Conservation (phyloP, 1,284 basidiomycete genomes). For the Tetrapyrgos nigripes region DNA sequence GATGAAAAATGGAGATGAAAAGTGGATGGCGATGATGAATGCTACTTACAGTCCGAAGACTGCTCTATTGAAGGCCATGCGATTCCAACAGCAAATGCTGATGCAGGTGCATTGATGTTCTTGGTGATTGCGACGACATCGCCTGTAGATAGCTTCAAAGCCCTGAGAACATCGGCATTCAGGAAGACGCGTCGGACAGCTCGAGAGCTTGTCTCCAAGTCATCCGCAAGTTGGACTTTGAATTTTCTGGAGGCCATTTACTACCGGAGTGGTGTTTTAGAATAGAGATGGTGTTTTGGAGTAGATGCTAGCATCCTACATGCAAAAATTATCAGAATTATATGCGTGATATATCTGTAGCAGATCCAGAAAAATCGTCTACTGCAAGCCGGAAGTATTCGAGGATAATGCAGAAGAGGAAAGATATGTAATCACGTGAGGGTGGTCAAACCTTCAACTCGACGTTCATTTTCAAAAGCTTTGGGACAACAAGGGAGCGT, state of each 20-base stretch:
- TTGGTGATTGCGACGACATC: constrained; percentile 68
- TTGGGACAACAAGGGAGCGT: no score
- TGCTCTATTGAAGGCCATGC: constrained; percentile 75
- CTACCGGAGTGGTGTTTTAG: no score
- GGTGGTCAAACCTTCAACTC: background rate
- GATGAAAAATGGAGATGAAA: constrained; percentile 25
- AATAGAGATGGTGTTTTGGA: no score
- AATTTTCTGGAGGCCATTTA: constrained; percentile 53
- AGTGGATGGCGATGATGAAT: constrained; percentile 9
- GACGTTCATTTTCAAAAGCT: no score
- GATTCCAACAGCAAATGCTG: constrained; percentile 70
- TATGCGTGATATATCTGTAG: no score
- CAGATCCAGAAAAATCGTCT: no score
- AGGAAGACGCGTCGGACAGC: constrained; percentile 69
- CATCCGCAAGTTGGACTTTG: constrained; percentile 44
- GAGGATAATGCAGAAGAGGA: no score
- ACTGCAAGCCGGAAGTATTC: no score
- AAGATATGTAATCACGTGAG: constrained; percentile 24
- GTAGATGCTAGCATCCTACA: no score
- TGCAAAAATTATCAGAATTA: no score
- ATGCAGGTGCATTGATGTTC: constrained; percentile 24
- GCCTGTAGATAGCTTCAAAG: constrained; percentile 69
- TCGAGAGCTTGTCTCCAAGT: constrained; percentile 50
- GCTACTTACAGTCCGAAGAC: constrained; percentile 57
- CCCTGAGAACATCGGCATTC: constrained; percentile 69